These are phyloP conservation scores for Lactarius sanguifluus DNA, from an alignment of 768 basidiomycete species.

Conservation along the genomic window DNA sequence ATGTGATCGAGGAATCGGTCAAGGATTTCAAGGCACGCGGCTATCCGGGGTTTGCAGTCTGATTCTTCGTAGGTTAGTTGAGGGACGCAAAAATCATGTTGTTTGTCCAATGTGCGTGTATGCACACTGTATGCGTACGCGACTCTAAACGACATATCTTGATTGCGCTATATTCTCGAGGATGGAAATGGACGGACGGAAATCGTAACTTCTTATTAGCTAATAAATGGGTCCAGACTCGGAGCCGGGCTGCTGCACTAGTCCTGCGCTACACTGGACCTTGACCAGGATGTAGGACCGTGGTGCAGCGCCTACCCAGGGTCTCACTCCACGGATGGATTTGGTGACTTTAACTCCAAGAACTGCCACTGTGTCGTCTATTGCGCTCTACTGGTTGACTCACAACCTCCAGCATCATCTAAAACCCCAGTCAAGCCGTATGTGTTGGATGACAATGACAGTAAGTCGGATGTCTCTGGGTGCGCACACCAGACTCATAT, in stretches of 20 bases:
- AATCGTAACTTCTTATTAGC: no score
- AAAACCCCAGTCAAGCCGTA: neutral
- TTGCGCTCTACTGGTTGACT: neutral
- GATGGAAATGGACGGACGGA: no score
- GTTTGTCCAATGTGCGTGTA: neutral
- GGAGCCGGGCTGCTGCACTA: no score
- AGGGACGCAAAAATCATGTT: neutral
- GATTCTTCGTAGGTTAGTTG: neutral
- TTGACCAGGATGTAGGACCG: no score
- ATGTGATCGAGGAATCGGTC: conserved; percentile 11
- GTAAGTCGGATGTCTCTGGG: neutral
- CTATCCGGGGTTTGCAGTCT: conserved; percentile 13
- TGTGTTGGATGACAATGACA: neutral
- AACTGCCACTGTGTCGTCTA: no score
- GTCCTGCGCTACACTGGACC: no score
- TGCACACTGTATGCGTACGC: neutral
- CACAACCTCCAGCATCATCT: neutral
- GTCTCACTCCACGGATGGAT: no score
- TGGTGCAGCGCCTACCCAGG: no score
- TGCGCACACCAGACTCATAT: neutral
- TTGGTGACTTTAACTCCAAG: no score
- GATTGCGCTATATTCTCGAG: neutral
- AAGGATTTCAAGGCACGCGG: conserved; percentile 21
- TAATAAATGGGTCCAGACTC: no score
- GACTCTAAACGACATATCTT: neutral